Evolutionary conservation across 1,139 yeast genomes (phyloP).

Genomic region (Magnusiomyces sp.): DNA sequence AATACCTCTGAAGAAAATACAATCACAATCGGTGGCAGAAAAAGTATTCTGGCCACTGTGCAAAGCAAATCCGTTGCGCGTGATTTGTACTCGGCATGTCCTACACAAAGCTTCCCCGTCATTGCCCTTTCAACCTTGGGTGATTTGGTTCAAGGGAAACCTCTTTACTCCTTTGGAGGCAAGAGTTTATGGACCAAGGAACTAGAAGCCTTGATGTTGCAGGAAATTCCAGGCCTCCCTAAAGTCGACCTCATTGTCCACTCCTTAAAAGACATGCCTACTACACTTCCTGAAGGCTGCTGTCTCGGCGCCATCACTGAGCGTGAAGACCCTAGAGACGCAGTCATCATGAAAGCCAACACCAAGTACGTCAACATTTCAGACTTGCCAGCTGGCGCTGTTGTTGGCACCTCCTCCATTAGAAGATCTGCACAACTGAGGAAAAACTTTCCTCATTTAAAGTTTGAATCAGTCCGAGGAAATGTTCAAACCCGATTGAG

Average conservation of each 20-base stretch:
- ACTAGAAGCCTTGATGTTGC: conserved; percentile 67
- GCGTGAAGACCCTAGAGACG: conserved; percentile 91
- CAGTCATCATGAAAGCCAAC: conserved; percentile 67
- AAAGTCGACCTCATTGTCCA: conserved; percentile 85
- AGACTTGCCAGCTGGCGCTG: conserved; percentile 76
- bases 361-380: conserved; percentile 54
- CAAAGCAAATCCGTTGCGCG: conserved; percentile 73
- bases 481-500: conserved; percentile 72
- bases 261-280: conserved; percentile 92
- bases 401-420: conserved; percentile 91
- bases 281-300: conserved; percentile 80
- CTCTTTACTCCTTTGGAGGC: conserved; percentile 91
- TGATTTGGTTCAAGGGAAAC: conserved; percentile 76
- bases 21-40: conserved; percentile 69
- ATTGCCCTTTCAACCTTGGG: conserved; percentile 81
- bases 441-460: conserved; percentile 48
- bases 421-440: conserved; percentile 78
- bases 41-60: conserved; percentile 74
- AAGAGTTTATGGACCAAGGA: conserved; percentile 96
- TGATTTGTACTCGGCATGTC: conserved; percentile 42
- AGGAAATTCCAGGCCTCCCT: conserved; percentile 53
- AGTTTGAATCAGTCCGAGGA: conserved; percentile 79
- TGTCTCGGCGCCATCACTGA: conserved; percentile 79
- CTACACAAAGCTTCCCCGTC: conserved; percentile 58
- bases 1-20: conserved; percentile 6